Evolutionary conservation across 306 rosid species (phyloP).

Genomic region (Argentina anserina): DNA sequence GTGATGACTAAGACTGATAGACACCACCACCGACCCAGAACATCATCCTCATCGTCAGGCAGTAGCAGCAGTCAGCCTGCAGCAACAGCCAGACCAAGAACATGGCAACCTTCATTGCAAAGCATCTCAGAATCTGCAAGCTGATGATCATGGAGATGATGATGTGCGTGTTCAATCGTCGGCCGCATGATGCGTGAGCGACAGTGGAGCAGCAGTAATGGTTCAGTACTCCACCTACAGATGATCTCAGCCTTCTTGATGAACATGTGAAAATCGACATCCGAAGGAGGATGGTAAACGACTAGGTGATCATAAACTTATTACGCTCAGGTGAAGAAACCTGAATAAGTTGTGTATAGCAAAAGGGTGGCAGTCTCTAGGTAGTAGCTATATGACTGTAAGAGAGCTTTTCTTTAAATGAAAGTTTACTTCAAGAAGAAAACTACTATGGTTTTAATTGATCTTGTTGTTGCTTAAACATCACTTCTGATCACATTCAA

Average conservation of each 20-base stretch:
- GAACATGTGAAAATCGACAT: conserved; percentile 32
- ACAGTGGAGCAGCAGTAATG: conserved; percentile 31
- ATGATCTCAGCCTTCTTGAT: conserved; percentile 25
- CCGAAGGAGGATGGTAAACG: conserved; percentile 22
- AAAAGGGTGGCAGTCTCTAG: conserved; percentile 11
- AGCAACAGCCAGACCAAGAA: conserved; percentile 54
- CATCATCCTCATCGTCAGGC: conserved; percentile 29
- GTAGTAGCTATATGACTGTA: conserved; percentile 1
- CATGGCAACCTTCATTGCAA: conserved; percentile 80
- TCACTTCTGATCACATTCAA: background rate
- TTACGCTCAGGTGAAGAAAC: conserved; percentile 6
- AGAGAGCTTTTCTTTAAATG: background rate
- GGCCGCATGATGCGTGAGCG: conserved; percentile 41
- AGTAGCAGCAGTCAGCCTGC: conserved; percentile 17
- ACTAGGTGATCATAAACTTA: conserved; percentile 10
- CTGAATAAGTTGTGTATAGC: conserved; percentile 17
- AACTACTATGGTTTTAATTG: conserved; percentile 1
- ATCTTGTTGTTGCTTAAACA: background rate
- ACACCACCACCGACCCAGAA: conserved; percentile 51
- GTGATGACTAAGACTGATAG: conserved; percentile 42
- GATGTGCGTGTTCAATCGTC: conserved; percentile 22
- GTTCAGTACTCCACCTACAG: conserved; percentile 21
- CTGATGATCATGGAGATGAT: conserved; percentile 21
- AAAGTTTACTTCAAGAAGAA: conserved; percentile 10
- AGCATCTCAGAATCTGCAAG: conserved; percentile 73